Percentiles rank a stretch among this genome's conserved stretches.
These are phyloP conservation scores for Dictyostelium purpureum DNA, from an alignment of 78 protist genomes.

Conservation along the genomic window DNA sequence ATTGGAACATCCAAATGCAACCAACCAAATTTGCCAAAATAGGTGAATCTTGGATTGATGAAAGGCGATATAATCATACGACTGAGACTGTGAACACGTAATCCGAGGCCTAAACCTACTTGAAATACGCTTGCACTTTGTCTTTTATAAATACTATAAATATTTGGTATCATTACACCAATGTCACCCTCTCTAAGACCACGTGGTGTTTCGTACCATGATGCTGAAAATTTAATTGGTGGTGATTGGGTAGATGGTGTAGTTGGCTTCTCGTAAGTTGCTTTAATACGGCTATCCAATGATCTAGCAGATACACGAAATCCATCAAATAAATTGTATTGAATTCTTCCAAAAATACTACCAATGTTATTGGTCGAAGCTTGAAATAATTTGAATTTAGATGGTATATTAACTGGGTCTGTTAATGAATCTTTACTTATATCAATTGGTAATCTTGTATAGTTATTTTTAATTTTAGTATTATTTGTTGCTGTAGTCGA, in stretches of 20 bases:
- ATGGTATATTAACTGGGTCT: conserved; percentile 75
- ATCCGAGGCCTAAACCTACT: conserved; percentile 7
- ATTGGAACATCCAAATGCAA: conserved; percentile 10
- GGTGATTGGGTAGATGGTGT: not conserved
- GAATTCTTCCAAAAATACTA: conserved; percentile 33
- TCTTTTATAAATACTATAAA: conserved; percentile 35
- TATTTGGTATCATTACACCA: not conserved
- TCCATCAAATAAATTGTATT: conserved; percentile 57
- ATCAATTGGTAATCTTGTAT: conserved; percentile 59
- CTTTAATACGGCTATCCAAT: conserved; percentile 27
- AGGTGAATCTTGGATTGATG: conserved; percentile 30
- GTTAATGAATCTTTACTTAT: conserved; percentile 22
- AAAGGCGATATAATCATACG: conserved; percentile 34
- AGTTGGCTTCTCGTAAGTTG: not conserved
- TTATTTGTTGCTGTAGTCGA: not conserved
- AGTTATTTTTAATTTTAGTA: not conserved
- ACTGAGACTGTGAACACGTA: conserved; percentile 3
- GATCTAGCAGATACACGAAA: conserved; percentile 26
- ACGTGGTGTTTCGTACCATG: conserved; percentile 32
- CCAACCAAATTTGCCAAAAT: conserved; percentile 64
- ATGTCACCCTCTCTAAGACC: conserved; percentile 32
- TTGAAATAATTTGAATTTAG: conserved; percentile 60
- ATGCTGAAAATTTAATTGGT: not conserved
- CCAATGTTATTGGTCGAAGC: conserved; percentile 20
- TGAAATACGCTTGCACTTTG: conserved; percentile 14